These are phyloP conservation scores for Plantago ovata DNA, from an alignment of 257 asterid genomes.

Conservation along the genomic window DNA sequence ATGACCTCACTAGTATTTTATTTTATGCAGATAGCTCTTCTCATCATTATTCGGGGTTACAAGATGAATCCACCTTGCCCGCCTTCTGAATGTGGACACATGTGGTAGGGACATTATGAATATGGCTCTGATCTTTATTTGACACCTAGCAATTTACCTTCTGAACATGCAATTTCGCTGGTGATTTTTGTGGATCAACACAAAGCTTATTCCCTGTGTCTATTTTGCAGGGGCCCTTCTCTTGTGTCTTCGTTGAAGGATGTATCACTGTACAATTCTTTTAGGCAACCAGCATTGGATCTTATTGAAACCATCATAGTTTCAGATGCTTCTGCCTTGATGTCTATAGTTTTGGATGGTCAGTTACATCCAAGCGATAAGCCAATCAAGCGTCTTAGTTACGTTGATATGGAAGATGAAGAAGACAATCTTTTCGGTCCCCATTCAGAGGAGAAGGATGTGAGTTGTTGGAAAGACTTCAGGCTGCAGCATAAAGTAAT, in stretches of 20 bases:
- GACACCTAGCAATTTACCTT: not conserved
- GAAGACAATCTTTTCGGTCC: conserved; percentile 43
- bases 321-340: conserved; percentile 88
- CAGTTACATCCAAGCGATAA: conserved; percentile 51
- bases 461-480: conserved; percentile 81
- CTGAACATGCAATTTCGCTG: conserved; percentile 10
- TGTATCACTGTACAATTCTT: conserved; percentile 68
- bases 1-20: conserved; percentile 20
- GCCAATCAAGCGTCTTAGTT: conserved; percentile 30
- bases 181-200: conserved; percentile 11
- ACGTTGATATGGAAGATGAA: conserved; percentile 52
- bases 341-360: conserved; percentile 52
- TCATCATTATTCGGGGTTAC: conserved; percentile 84
- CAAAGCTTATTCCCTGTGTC: conserved; percentile 13
- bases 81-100: conserved; percentile 92
- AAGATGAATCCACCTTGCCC: conserved; percentile 96
- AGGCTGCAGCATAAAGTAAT: conserved; percentile 59
- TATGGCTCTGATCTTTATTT: conserved; percentile 11
- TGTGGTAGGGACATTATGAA: conserved; percentile 68
- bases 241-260: conserved; percentile 84
- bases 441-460: conserved; percentile 44
- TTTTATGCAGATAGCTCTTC: conserved; percentile 70
- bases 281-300: conserved; percentile 94
- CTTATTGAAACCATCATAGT: conserved; percentile 74
- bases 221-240: conserved; percentile 76